These are phyloP conservation scores for Scytalidium sp. DNA, from an alignment of 2,329 filamentous ascomycete species.

Conservation along the genomic window DNA sequence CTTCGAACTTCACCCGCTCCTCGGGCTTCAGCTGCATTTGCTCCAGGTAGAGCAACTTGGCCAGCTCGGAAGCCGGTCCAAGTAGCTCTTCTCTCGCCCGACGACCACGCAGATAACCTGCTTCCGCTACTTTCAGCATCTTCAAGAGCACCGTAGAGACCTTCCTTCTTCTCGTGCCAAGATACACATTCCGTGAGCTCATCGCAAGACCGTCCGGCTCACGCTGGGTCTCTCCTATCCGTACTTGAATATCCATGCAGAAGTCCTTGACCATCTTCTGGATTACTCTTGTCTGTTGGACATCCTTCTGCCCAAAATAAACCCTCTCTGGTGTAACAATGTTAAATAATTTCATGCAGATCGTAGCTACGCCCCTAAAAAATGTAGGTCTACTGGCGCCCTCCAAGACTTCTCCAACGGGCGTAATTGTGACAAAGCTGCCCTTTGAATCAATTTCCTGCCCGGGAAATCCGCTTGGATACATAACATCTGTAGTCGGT, in stretches of 20 bases:
- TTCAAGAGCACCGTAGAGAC: slow-evolving; percentile 70
- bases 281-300: slow-evolving; percentile 93
- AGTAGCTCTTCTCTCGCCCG: slow-evolving; percentile 65
- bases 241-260: slow-evolving; percentile 70
- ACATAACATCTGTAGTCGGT: slow-evolving; percentile 80
- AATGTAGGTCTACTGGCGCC: slow-evolving; percentile 87
- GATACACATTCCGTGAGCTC: slow-evolving; percentile 91
- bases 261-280: slow-evolving; percentile 86
- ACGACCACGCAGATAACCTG: slow-evolving; percentile 53
- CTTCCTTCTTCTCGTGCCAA: slow-evolving; percentile 70
- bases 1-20: slow-evolving; percentile 69
- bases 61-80: slow-evolving; percentile 62
- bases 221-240: slow-evolving; percentile 71
- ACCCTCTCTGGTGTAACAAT: slow-evolving; percentile 74
- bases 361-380: slow-evolving; percentile 92
- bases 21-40: slow-evolving; percentile 58
- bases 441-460: slow-evolving; percentile 74
- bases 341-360: slow-evolving; percentile 93
- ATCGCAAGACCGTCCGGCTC: slow-evolving; percentile 82
- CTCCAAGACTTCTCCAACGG: slow-evolving; percentile 77
- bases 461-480: slow-evolving; percentile 75
- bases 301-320: slow-evolving; percentile 97
- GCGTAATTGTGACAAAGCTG: slow-evolving; percentile 89
- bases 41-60: slow-evolving; percentile 50
- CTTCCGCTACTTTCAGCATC: slow-evolving; percentile 69